Evolutionary conservation across 1,139 yeast genomes (phyloP), one percentile per base, ranked within the genome.

Genomic region (Saccharomyces uvarum): DNA sequence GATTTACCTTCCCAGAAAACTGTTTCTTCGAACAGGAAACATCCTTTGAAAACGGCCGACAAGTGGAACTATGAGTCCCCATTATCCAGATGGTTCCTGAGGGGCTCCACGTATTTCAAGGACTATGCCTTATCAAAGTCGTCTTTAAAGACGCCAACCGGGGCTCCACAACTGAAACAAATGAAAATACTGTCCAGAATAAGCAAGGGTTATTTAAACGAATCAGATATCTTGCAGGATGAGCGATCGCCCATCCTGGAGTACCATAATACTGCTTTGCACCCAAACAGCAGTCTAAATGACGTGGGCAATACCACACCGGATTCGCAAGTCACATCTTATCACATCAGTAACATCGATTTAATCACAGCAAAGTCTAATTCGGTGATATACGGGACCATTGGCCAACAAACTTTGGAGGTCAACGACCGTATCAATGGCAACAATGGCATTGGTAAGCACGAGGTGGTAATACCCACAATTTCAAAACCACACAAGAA

Each of bases 41-140:
- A 21, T 28, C 27, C 38, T 47, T 24, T 29, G 29, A 41, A 26
- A 16, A 27, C 9, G 16, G 38, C 14, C 19, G 54, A 54, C 6
- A 59, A 57, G 48, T 67, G 71, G 70, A 60, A 54, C 31, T 66
- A 67, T 55, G 63, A 61, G 24, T 68, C 71, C 2, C 71, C 71
- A 3, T 54, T 68, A 13, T 66, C 71, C 4, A 61, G 62, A 52
- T 67, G 71, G 71, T 67, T 67, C 52, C 51, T 67, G 24, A 60
- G 68, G 42, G 63, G 64, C 27, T 65, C 71, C 1, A 57, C 65
- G 1, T 66, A 66, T 50, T 53, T 66, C 1, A 60, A 57, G 38
- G 62, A 58, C 44, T 55, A 56, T 16, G 50, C 51, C n/a, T 27
- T 49, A 8, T 24, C 48, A 16, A 51, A 31, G 44, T 54, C 16